Base-by-base conservation (phyloP, 2,329 filamentous ascomycete genomes). In the Blastomyces gilchristii region DNA sequence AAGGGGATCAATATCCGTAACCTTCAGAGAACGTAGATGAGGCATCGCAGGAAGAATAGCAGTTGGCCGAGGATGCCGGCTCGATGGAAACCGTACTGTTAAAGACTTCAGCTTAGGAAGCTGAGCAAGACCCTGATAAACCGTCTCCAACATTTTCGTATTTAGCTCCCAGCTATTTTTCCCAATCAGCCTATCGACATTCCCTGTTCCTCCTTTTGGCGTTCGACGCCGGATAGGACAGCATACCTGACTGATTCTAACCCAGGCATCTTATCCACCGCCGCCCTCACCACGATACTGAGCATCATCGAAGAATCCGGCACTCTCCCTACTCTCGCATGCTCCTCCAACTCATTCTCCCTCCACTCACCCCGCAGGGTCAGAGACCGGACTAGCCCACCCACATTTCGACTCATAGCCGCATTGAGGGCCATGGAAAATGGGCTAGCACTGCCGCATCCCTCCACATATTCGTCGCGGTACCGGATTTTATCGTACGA, bases 261-360 rank as follows among this genome's bases (percentile, higher is more conserved):
- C 58, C 79, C 79, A 18, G 74, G 75, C 82, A 85, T 86, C 71
- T 78, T 81, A 71, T 86, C 83, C 43, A 85, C 74, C 1, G 82
- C 83, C 2, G 82, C 83, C 63, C 84, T 80, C 60, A 85, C 76
- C 1, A 81, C 78, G 59, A 85, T 82, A 69, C 85, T 85, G 68
- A 87, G 74, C 77, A 87, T 79, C 82, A 87, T 86, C 47, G 79
- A 82, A 54, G 81, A 84, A 72, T 87, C 84, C n/a, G 84, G 83
- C 61, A 87, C 81, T 47, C 83, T 76, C 0, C 84, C 84, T 56
- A 77, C 75, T 60, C 80, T 80, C 63, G 81, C 80, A 71, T 84
- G 82, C 65, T 86, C 83, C 61, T 85, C 81, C 28, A 82, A 68
- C 61, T 83, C 82, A 60, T 78, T 74, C 68, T 85, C 84, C 62